Evolutionary conservation across 257 asterid species (phyloP).

Genomic region (Eucommia ulmoides): DNA sequence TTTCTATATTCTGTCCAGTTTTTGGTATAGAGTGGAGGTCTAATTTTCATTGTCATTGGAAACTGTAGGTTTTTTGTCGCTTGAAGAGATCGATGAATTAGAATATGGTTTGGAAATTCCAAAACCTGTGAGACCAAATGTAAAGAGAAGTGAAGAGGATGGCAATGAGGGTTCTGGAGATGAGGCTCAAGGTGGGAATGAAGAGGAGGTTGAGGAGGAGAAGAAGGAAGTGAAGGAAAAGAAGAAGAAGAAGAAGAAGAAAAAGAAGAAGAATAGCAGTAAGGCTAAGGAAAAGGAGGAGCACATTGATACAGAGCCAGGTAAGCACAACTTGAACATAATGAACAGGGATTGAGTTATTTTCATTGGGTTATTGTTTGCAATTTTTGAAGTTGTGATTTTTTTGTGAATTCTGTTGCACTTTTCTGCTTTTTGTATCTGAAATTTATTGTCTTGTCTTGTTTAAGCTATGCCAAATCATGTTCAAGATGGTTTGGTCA

Average conservation of each 20-base stretch:
- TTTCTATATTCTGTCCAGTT: not conserved
- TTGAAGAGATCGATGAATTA: constrained; percentile 85
- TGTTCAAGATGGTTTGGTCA: too few species aligned
- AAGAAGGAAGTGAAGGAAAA: constrained; percentile 20
- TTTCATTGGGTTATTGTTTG: constrained; percentile 4
- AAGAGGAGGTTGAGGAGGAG: constrained; percentile 14
- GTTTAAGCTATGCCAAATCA: too few species aligned
- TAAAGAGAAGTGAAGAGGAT: constrained; percentile 19
- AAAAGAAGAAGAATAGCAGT: constrained; percentile 19
- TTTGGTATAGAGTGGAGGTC: not conserved
- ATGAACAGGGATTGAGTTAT: not conserved
- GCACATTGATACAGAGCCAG: constrained; percentile 23
- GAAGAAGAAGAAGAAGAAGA: constrained; percentile 27
- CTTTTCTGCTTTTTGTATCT: too few species aligned
- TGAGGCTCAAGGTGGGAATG: not conserved
- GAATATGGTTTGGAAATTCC: constrained; percentile 55
- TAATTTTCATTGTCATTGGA: not conserved
- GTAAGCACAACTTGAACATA: too few species aligned
- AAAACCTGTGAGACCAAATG: constrained; percentile 13
- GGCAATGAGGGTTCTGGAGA: constrained; percentile 13
- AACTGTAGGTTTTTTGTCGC: constrained; percentile 66
- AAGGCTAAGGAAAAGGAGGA: constrained; percentile 19
- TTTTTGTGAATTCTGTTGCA: not conserved
- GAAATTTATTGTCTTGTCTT: too few species aligned
- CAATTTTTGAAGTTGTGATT: constrained; percentile 4